These are phyloP conservation scores for Rhodamnia rubescens DNA, from an alignment of 345 rosid genomes.

Conservation along the genomic window DNA sequence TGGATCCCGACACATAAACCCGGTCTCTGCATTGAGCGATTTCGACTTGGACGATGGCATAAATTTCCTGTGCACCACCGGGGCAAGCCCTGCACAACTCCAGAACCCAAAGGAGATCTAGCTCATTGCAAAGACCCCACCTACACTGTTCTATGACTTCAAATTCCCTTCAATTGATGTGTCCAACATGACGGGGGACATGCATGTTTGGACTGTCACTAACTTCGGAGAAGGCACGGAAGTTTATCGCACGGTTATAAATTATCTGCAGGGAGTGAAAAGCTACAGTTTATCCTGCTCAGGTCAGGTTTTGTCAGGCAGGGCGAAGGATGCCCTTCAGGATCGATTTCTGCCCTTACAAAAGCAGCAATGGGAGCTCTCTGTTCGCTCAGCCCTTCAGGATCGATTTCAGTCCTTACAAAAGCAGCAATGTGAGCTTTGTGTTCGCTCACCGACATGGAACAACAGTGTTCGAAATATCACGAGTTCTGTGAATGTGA, in stretches of 20 bases:
- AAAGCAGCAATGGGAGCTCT: conserved; percentile 22
- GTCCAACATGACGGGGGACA: conserved; percentile 24
- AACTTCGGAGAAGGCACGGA: conserved; percentile 24
- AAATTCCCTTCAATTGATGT: conserved; percentile 39
- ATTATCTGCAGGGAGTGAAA: conserved; percentile 24
- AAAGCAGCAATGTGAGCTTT: conserved; percentile 22
- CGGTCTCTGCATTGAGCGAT: conserved; percentile 21
- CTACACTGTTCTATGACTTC: conserved; percentile 16
- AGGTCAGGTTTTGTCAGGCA: conserved; percentile 17
- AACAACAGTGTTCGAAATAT: conserved; percentile 21
- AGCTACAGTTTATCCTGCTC: conserved; percentile 21
- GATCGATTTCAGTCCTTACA: conserved; percentile 23
- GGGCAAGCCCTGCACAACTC: conserved; percentile 25
- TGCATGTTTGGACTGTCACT: conserved; percentile 31
- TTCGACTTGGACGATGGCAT: conserved; percentile 18
- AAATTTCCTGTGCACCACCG: conserved; percentile 33
- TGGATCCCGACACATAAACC: conserved; percentile 46
- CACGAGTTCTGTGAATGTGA: conserved; percentile 32
- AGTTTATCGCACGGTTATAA: conserved; percentile 11
- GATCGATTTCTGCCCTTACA: conserved; percentile 23
- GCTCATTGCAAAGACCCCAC: conserved; percentile 12
- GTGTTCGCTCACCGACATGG: conserved; percentile 38
- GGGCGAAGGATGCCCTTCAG: conserved; percentile 26
- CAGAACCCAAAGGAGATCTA: conserved; percentile 23
- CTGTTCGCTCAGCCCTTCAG: conserved; percentile 29